Percentiles rank a stretch among this genome's conserved stretches.
Conservation (phyloP, 306 rosid genomes). For the Vigna reflexopilosa region DNA sequence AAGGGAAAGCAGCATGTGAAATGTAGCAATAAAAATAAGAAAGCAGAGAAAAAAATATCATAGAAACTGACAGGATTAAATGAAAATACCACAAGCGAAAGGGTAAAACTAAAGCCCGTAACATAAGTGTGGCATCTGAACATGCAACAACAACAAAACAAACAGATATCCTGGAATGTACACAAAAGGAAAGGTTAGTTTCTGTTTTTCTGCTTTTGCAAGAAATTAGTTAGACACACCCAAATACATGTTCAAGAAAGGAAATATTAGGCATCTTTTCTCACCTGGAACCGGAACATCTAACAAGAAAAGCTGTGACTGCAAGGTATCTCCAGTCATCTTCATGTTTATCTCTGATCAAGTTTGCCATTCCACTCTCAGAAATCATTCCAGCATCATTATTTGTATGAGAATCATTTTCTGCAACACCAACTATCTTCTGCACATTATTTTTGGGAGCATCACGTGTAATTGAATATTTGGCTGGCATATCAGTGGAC, state of each 20-base stretch:
- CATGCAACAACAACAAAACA: conserved; percentile 90
- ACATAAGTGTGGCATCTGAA: conserved; percentile 87
- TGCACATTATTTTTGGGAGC: conserved; percentile 40
- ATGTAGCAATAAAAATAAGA: conserved; percentile 13
- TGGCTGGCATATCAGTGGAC: conserved; percentile 93
- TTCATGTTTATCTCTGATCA: conserved; percentile 62
- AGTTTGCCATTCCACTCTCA: conserved; percentile 52
- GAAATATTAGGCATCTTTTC: conserved; percentile 38
- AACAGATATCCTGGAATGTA: conserved; percentile 77
- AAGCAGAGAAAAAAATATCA: background rate
- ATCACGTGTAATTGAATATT: conserved; percentile 55
- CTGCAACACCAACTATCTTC: conserved; percentile 48
- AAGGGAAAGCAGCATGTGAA: conserved; percentile 22
- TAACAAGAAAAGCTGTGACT: conserved; percentile 91
- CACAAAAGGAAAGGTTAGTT: conserved; percentile 19
- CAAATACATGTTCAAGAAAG: conserved; percentile 36
- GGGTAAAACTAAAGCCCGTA: conserved; percentile 89
- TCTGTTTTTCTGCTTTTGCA: background rate
- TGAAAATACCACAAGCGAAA: conserved; percentile 76
- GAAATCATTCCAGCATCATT: conserved; percentile 46
- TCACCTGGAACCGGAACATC: conserved; percentile 80
- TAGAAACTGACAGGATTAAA: conserved; percentile 29
- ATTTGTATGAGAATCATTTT: conserved; percentile 44
- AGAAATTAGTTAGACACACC: background rate
- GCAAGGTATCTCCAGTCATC: conserved; percentile 99